Evolutionary conservation across 768 basidiomycete genomes (phyloP).

Genomic region (Mycena belliarum): DNA sequence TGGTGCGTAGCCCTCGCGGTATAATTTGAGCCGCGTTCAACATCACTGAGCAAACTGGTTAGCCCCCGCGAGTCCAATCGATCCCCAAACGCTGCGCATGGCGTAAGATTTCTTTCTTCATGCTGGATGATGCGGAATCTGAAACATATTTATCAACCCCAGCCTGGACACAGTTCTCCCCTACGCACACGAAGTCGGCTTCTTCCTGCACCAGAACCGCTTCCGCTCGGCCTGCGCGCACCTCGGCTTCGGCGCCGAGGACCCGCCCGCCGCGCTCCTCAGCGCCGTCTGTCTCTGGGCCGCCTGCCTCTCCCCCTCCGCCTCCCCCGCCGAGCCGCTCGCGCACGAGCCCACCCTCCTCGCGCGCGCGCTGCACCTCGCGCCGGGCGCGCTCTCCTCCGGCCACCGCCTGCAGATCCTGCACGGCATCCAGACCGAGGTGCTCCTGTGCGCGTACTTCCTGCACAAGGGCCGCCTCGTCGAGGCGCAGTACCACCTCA

Average conservation of each 20-base stretch:
- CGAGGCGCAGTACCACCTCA: conserved; percentile 44
- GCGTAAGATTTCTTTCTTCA: not conserved
- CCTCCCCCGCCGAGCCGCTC: conserved; percentile 20
- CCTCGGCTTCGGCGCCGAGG: not conserved
- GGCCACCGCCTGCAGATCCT: conserved; percentile 34
- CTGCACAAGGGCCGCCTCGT: conserved; percentile 40
- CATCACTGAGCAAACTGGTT: too few relatives aligned
- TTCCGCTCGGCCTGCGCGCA: not conserved
- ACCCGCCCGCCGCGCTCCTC: conserved; percentile 23
- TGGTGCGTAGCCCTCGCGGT: not conserved
- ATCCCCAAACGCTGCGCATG: not conserved
- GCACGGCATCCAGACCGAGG: conserved; percentile 37
- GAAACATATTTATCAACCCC: not conserved
- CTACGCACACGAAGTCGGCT: not conserved
- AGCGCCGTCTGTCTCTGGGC: conserved; percentile 35
- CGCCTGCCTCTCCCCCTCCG: conserved; percentile 23
- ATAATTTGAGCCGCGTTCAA: too few relatives aligned
- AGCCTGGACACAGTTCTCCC: not conserved
- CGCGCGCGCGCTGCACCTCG: conserved; percentile 20
- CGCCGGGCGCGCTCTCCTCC: conserved; percentile 29
- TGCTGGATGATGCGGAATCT: not conserved
- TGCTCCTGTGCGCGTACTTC: conserved; percentile 47
- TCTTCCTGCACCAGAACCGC: not conserved
- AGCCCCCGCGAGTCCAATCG: too few relatives aligned
- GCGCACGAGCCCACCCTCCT: conserved; percentile 24